Evolutionary conservation across 148 eudicot genomes (phyloP), one percentile per base, ranked within the genome.

Genomic region (Rheum nobile): DNA sequence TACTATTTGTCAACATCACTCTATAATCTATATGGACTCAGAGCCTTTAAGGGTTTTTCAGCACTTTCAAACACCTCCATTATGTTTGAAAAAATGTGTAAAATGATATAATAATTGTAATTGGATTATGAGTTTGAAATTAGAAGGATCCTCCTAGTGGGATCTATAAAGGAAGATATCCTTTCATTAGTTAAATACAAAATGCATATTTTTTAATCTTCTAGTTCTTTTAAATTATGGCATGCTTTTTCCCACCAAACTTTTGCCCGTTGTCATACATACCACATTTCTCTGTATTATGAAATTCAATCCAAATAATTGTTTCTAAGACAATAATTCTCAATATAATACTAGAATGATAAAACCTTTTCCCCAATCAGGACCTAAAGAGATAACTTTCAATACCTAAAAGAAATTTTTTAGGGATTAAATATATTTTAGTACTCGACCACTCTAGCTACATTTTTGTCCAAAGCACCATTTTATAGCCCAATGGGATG

Each of bases 171-270:
- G 32, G 65, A 26, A 57, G 65, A 57, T 57, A 57, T 57, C 32
- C 65, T 57, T 57, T 57, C 65, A 57, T 57, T 57, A 0, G 5
- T 57, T 57, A 57, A 24, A 57, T 57, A 12, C 32, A 26, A 57
- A 57, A 24, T 57, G 32, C 34, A 57, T 6, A 26, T 57, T 57
- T 22, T 54, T 57, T 57, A 57, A 57, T 26, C 65, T 11, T 57
- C 34, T 57, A 26, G 16, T 24, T 57, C 16, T 57, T 28, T 24
- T 24, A 26, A 57, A 26, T 57, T 57, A 57, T 26, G 16, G 65
- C 65, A 57, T 57, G 65, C 65, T 57, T 57, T 24, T 57, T 57
- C 32, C 65, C 65, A 57, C 65, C 65, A 57, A 57, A 57, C 65
- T 57, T 57, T 57, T 57, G 65, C 65, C 32, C 65, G 11, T 57